Evolutionary conservation across 768 basidiomycete genomes (phyloP), one percentile per base, ranked within the genome.

Genomic region (Auricularia cornea): DNA sequence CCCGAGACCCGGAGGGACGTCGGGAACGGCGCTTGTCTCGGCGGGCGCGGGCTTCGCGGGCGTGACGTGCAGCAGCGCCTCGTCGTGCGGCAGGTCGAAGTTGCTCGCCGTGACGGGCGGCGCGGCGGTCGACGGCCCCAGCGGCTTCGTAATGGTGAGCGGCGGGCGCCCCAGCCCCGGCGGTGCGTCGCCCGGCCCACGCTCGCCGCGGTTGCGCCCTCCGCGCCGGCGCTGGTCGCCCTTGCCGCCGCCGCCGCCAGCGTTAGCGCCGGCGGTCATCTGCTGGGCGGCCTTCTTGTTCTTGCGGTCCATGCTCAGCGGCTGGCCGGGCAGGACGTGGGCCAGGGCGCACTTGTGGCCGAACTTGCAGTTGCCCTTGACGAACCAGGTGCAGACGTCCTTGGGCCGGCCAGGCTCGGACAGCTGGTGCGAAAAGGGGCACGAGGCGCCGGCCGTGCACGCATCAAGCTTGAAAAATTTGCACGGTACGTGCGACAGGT

Each of bases 391-490:
- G 70, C 91, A 92, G 44, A 86, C 83, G 66, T 90, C 90, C 72
- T 92, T 92, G 65, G 85, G 84, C 54, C 83, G 83, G 3, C 92
- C 89, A 31, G 92, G 87, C 68, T 93, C 90, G 63, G 82, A 76
- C 5, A 80, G 69, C 63, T 74, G 72, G 74, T 98, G 96, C 31
- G 94, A 94, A 82, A 98, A 98, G n/a, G 92, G 93, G 74, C 96
- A 98, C 2, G 90, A 89, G 3, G 91, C 79, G 35, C 95, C 95
- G 11, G 95, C 95, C 3, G 94, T 96, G 75, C 95, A 98, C 14
- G 87, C 88, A 35, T 94, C 93, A 66, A 92, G 89, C 72, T 90
- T 92, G 85, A 87, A 97, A 83, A 98, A 98, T 78, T 96, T 92
- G 80, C 96, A 98, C 1, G 95, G 95, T 16, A 98, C 96, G 80